A percentile compares a stretch with the other conserved stretches of the same genome.
Conservation (phyloP, 2,329 filamentous ascomycete genomes). For the Xylariaceae sp. region DNA sequence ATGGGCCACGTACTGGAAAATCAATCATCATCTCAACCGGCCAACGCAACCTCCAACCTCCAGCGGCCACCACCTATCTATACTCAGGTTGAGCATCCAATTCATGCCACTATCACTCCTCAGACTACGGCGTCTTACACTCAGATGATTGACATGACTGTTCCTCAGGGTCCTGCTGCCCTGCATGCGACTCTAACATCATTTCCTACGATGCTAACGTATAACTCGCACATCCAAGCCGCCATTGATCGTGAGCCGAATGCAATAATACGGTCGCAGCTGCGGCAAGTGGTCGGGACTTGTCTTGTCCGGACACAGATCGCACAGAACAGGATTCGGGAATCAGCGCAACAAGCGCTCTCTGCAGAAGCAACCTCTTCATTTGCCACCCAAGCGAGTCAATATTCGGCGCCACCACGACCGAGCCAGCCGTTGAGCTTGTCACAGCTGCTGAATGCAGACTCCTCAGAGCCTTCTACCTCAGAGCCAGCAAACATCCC, state of each 20-base stretch:
- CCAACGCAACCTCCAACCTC: constrained; percentile 27
- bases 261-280: constrained; percentile 44
- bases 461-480: constrained; percentile 7
- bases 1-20: constrained; percentile 11
- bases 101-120: constrained; percentile 33
- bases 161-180: constrained; percentile 47
- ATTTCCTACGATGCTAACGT: constrained; percentile 48
- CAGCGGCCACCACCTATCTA: constrained; percentile 27
- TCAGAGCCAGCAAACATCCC: not conserved
- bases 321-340: constrained; percentile 37
- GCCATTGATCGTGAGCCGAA: constrained; percentile 51
- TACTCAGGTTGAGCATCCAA: constrained; percentile 32
- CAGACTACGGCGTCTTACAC: constrained; percentile 43
- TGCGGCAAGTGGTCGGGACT: constrained; percentile 47
- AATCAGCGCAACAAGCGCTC: constrained; percentile 28
- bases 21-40: constrained; percentile 23
- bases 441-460: constrained; percentile 15
- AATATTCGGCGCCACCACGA: constrained; percentile 8
- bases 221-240: constrained; percentile 46
- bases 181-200: constrained; percentile 44
- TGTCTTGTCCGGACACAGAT: constrained; percentile 45
- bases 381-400: constrained; percentile 1
- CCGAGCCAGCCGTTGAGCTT: constrained; percentile 15
- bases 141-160: constrained; percentile 49
- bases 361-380: constrained; percentile 7